Evolutionary conservation across 2,329 filamentous ascomycete species (phyloP).

Genomic region (Penicillium sp.): DNA sequence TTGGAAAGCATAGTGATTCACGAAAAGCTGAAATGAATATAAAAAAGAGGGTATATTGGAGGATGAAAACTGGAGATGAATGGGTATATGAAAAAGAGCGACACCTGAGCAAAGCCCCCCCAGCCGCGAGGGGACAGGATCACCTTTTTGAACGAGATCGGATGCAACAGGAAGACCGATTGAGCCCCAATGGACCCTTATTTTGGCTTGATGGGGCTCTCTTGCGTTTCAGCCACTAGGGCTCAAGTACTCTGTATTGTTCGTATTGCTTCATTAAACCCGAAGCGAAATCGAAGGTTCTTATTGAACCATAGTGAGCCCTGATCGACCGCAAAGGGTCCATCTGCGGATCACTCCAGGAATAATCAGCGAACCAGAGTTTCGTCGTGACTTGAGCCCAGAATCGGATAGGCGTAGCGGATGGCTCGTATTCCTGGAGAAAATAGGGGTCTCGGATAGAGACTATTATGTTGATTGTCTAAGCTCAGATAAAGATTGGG

Average conservation of each 20-base stretch:
- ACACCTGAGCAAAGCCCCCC: neutral
- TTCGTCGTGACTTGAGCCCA: constrained; percentile 6
- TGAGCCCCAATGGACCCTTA: neutral
- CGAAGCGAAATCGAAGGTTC: neutral
- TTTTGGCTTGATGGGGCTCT: neutral
- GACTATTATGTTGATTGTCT: neutral
- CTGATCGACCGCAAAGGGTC: neutral
- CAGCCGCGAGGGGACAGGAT: neutral
- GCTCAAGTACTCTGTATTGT: no score
- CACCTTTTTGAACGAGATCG: neutral
- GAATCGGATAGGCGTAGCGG: constrained; percentile 3
- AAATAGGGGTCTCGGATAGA: constrained; percentile 12
- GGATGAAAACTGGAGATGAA: neutral
- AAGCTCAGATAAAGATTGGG: constrained; percentile 15
- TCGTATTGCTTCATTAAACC: constrained; percentile 6
- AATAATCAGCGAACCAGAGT: neutral
- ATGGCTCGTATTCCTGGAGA: constrained; percentile 13
- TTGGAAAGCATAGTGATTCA: constrained; percentile 33
- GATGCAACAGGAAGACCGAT: neutral
- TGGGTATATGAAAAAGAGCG: neutral
- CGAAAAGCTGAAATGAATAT: neutral
- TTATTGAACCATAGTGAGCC: constrained; percentile 4
- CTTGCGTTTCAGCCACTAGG: constrained; percentile 6
- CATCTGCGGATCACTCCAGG: neutral
- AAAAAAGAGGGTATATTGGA: neutral